phyloP scores from a whole-genome alignment of 2,329 filamentous ascomycete species.

The Claviceps monticola region DNA sequence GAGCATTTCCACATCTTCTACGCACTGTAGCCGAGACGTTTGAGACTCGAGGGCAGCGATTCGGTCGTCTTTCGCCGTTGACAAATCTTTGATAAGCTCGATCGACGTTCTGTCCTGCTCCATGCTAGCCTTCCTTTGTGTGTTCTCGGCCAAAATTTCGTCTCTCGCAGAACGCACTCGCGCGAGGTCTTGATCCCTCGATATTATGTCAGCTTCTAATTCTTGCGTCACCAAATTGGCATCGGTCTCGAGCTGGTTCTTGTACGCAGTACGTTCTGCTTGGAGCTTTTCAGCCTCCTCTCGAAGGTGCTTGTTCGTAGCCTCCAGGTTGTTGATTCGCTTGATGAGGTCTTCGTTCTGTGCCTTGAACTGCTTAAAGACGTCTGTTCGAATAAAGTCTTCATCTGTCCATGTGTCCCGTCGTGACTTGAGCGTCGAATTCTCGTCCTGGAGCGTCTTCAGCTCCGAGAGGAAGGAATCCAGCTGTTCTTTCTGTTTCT shows the following conservation, averaged over 20 bases:
- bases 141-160: slow-evolving; percentile 69
- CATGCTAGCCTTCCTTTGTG: slow-evolving; percentile 63
- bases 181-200: slow-evolving; percentile 71
- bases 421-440: slow-evolving; percentile 56
- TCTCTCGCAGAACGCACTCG: slow-evolving; percentile 75
- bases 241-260: slow-evolving; percentile 70
- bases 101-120: slow-evolving; percentile 59
- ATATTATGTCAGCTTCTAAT: slow-evolving; percentile 66
- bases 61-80: slow-evolving; percentile 63
- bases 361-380: slow-evolving; percentile 82
- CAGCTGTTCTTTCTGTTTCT: slow-evolving; percentile 80
- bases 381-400: slow-evolving; percentile 81
- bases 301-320: slow-evolving; percentile 68
- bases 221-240: slow-evolving; percentile 59
- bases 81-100: slow-evolving; percentile 66
- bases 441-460: slow-evolving; percentile 59
- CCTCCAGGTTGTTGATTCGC: slow-evolving; percentile 81
- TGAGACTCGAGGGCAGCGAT: slow-evolving; percentile 76
- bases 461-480: slow-evolving; percentile 68
- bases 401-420: slow-evolving; percentile 72
- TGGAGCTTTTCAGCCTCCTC: slow-evolving; percentile 78
- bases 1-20: slow-evolving; percentile 31
- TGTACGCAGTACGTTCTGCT: slow-evolving; percentile 71
- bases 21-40: slow-evolving; percentile 51
- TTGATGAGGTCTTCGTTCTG: slow-evolving; percentile 90